These are phyloP conservation scores for Ustilaginoidea virens DNA, from an alignment of 2,329 filamentous ascomycete genomes.

Conservation along the genomic window DNA sequence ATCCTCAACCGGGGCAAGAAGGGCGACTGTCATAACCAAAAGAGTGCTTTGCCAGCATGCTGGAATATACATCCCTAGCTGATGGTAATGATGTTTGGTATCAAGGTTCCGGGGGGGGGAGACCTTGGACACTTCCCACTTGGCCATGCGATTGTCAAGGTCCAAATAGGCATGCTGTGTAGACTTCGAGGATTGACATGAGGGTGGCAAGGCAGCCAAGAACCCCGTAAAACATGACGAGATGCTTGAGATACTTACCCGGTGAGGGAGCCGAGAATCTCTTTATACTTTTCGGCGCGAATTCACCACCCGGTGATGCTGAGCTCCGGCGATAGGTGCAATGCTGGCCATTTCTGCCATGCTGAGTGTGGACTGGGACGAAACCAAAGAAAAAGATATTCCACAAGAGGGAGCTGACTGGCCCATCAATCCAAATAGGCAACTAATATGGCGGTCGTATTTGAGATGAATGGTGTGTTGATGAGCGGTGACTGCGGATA, in stretches of 20 bases:
- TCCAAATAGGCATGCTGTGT: conserved; percentile 7
- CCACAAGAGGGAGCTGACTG: too few species aligned
- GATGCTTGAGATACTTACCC: conserved; percentile 4
- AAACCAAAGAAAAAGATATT: conserved; percentile 4
- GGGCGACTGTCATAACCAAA: conserved; percentile 5
- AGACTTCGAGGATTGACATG: too few species aligned
- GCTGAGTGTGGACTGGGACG: conserved; percentile 3
- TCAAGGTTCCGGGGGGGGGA: conserved; percentile 6
- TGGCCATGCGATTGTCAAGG: conserved; percentile 8
- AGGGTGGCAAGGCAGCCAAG: too few species aligned
- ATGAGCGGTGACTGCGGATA: too few species aligned
- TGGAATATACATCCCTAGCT: conserved; percentile 4
- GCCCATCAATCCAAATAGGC: too few species aligned
- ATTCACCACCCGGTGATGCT: conserved; percentile 9
- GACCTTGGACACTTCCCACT: conserved; percentile 6
- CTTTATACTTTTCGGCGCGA: conserved; percentile 4
- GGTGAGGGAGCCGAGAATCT: conserved; percentile 3
- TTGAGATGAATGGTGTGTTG: too few species aligned
- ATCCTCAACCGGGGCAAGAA: conserved; percentile 3
- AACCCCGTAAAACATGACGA: too few species aligned
- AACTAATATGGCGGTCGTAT: too few species aligned
- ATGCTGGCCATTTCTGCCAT: conserved; percentile 9
- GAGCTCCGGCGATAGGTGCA: conserved; percentile 8
- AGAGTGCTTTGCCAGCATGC: conserved; percentile 7
- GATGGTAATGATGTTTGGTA: conserved; percentile 6